These are phyloP conservation scores for Escallonia herrerae DNA, from an alignment of 129 eudicot genomes.

Conservation along the genomic window DNA sequence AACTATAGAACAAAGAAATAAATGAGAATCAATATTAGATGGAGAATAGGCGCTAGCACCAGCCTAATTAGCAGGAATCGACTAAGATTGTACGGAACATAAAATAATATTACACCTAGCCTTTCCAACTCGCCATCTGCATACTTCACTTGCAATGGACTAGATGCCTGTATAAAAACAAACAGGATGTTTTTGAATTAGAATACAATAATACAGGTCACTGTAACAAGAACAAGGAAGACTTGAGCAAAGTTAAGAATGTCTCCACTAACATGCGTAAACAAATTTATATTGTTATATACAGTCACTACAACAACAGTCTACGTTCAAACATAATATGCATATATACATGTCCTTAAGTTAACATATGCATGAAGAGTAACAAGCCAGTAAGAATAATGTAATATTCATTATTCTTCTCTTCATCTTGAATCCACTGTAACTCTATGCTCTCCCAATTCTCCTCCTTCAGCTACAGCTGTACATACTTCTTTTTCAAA, in stretches of 20 bases:
- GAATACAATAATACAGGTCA: neutral
- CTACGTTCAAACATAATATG: no score
- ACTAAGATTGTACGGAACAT: neutral
- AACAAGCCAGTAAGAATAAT: no score
- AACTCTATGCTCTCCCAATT: no score
- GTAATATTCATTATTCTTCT: no score
- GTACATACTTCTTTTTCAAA: no score
- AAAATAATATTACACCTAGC: slow-evolving; percentile 49
- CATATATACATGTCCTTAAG: no score
- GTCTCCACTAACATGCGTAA: neutral
- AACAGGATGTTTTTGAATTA: slow-evolving; percentile 20
- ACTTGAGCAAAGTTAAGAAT: neutral
- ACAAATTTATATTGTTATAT: no score
- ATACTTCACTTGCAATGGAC: slow-evolving; percentile 99
- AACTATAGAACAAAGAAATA: neutral
- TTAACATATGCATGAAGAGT: no score
- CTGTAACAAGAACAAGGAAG: neutral
- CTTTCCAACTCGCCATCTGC: slow-evolving; percentile 99
- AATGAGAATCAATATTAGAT: slow-evolving; percentile 3
- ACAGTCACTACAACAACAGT: no score
- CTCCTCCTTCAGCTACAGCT: no score
- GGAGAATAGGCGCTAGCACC: neutral
- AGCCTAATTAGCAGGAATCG: neutral
- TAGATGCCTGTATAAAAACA: slow-evolving; percentile 71
- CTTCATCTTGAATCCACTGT: no score